Evolutionary conservation across 2,329 filamentous ascomycete species (phyloP), one percentile per base, ranked within the genome.

Genomic region (Westerdykella ornata): DNA sequence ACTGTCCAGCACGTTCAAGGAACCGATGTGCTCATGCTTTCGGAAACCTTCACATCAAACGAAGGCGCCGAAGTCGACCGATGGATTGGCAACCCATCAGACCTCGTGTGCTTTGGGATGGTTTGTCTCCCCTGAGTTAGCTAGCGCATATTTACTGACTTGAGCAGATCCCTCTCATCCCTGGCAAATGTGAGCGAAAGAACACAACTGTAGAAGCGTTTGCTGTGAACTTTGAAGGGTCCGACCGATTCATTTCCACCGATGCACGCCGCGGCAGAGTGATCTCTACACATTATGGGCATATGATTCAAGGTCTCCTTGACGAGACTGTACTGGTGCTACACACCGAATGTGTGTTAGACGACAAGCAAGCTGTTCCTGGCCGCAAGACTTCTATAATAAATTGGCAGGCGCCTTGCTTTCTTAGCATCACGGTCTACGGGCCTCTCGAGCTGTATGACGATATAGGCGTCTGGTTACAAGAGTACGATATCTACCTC

Each of bases 391-490:
- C 13, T 9, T n/a, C 38, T 6, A 9, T 11, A 26, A 7, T 26
- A 8, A 36, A 20, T 15, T 18, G 18, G 4, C 45, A 42, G 22
- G 7, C 35, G 14, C 29, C 37, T 26, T 44, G 43, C 32, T 35
- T 29, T 11, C 31, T 51, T 12, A 33, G 41, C 2, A 45, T 46
- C 9, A 46, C 44, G 6, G 30, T 53, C 4, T 49, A 52, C 42
- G 55, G 55, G 15, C 47, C 49, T 6, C 31, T 50, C 15, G 45
- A 47, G 2, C 37, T 53, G 3, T 52, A 50, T 31, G 49, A 55
- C 5, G 34, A 43, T n/a, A 41, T 63, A 7, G 61, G 59, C 1
- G 35, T 51, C 3, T 62, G 46, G 30, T 44, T 59, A 5, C 48
- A 50, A n/a, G 35, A 47, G 7, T 54, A 44, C 30, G 46, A 53